These are phyloP conservation scores for Xylaria nigripes DNA, from an alignment of 495 filamentous ascomycete genomes.

Conservation along the genomic window DNA sequence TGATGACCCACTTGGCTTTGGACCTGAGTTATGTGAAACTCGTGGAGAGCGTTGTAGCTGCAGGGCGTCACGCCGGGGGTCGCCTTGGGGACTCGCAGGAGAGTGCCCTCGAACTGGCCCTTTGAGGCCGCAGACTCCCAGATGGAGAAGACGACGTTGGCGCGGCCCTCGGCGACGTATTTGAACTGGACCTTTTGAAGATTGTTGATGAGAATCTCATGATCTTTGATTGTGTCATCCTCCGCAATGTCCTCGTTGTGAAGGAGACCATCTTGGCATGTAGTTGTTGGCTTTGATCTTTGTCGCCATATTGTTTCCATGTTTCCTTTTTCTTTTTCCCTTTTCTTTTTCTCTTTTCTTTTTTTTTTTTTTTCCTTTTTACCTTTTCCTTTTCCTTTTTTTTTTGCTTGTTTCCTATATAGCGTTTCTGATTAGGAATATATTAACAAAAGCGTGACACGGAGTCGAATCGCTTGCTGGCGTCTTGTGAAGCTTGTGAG, in stretches of 20 bases:
- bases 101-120: conserved; percentile 36
- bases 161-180: conserved; percentile 54
- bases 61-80: conserved; percentile 41
- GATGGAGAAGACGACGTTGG: conserved; percentile 62
- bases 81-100: conserved; percentile 61
- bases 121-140: conserved; percentile 17
- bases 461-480: no score
- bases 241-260: neutral
- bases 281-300: neutral
- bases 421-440: no score
- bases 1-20: conserved; percentile 48
- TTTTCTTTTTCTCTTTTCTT: no score
- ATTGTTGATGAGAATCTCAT: conserved; percentile 13
- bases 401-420: no score
- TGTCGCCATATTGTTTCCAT: neutral
- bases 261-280: neutral
- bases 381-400: no score
- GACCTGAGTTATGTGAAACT: conserved; percentile 47
- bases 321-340: neutral
- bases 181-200: conserved; percentile 18
- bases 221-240: conserved; percentile 8
- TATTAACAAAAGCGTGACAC: no score
- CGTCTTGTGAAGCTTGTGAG: no score
- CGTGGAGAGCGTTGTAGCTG: conserved; percentile 45
- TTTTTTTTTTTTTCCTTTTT: no score